A percentile compares a stretch with the other conserved stretches of the same genome.
Evolutionary conservation across 306 rosid genomes (phyloP).

Genomic region (Dicorynia guianensis): DNA sequence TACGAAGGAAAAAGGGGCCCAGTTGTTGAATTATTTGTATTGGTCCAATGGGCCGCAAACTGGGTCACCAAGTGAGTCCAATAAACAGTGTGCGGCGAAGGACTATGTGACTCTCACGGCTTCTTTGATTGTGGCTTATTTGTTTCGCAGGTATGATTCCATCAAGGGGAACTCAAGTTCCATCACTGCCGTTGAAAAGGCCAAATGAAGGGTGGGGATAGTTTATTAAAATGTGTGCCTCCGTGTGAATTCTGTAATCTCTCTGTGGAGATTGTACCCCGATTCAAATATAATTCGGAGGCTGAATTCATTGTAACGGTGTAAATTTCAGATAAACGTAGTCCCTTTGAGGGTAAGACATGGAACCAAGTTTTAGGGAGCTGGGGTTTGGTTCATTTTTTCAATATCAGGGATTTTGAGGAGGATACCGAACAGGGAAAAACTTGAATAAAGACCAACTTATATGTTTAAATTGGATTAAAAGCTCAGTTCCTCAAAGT

Average conservation of each 20-base stretch:
- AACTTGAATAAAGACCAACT: too few species aligned
- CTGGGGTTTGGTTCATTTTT: too few species aligned
- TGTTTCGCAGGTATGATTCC: slow-evolving; percentile 74
- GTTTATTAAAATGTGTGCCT: neutral
- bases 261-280: too few species aligned
- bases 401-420: too few species aligned
- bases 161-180: slow-evolving; percentile 62
- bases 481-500: too few species aligned
- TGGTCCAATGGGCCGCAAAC: slow-evolving; percentile 99
- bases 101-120: slow-evolving; percentile 74
- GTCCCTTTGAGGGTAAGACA: too few species aligned
- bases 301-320: too few species aligned
- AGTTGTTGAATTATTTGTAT: slow-evolving; percentile 64
- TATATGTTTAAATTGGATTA: too few species aligned
- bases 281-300: too few species aligned
- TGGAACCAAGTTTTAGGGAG: too few species aligned
- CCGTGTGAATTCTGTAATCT: neutral
- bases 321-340: too few species aligned
- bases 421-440: too few species aligned
- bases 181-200: slow-evolving; percentile 65
- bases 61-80: slow-evolving; percentile 57
- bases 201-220: slow-evolving; percentile 43
- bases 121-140: slow-evolving; percentile 61
- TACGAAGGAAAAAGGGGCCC: slow-evolving; percentile 53
- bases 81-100: slow-evolving; percentile 87